Base-by-base conservation (phyloP, 1,284 basidiomycete genomes). In the Thelephora terrestris region DNA sequence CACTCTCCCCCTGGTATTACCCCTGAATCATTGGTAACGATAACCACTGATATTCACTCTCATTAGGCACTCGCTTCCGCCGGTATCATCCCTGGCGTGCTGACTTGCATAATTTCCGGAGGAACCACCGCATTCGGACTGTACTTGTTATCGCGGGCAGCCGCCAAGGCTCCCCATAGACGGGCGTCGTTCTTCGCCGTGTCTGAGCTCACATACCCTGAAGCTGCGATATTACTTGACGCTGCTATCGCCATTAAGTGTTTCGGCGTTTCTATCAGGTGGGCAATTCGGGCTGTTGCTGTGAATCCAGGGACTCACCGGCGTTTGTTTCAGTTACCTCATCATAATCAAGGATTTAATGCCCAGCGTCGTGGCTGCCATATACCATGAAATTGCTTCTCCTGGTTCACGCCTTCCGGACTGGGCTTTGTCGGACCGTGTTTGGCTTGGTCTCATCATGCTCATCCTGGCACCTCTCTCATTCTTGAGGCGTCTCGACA, bases 211-310 rank as follows among this genome's bases (percentile, higher is more conserved):
- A 93, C 93, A 0, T 95, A 91, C 59, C 91, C 91, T 17, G 75
- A 71, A 34, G 86, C 85, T 0, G 85, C 87, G 0, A 72, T 90
- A 47, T 87, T 90, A 63, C 92, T 95, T 58, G 91, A 99, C 65
- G 78, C 84, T 3, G 94, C 95, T 6, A 97, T 99, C 58, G 94
- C 93, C 2, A 85, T 88, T 64, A 97, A 97, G 64, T 97, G 92
- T 64, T 95, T 95, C 63, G 96, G 96, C 27, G 96, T 99, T 7
- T 93, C 90, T 35, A 87, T 96, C 57, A 95, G 91, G 72, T 90
- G 65, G 46, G 75, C 43, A n/a, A 5, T n/a, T 25, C 18, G 9
- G 9, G 92, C n/a, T 95, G 94, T 62, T 95, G 96, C 29, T 7
- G 92, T 90, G 34, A 87, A 95, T 57, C 94, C 91, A 72, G 90